A percentile compares a stretch with the other conserved stretches of the same genome.
Evolutionary conservation across 345 rosid genomes (phyloP).

Genomic region (Lumnitzera racemosa): DNA sequence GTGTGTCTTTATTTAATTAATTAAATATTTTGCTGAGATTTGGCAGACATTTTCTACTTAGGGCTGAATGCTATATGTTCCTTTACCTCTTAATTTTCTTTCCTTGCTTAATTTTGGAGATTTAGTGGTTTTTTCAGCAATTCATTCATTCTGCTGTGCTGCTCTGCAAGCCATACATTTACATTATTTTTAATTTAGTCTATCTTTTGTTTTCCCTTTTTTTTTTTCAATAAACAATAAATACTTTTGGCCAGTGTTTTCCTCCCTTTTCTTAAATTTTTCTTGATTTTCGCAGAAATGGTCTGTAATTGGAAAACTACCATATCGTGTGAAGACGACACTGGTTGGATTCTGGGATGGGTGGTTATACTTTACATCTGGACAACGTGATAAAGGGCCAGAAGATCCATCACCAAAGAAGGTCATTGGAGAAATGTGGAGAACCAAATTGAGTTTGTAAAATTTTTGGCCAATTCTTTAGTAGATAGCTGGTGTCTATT

Average conservation of each 20-base stretch:
- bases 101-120: too few relatives aligned
- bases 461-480: slow-evolving; percentile 7
- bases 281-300: slow-evolving; percentile 53
- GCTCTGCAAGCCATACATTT: too few relatives aligned
- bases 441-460: slow-evolving; percentile 67
- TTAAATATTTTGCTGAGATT: too few relatives aligned
- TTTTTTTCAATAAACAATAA: not conserved
- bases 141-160: too few relatives aligned
- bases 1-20: too few relatives aligned
- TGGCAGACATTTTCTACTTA: too few relatives aligned
- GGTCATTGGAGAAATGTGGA: slow-evolving; percentile 85
- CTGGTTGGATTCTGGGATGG: slow-evolving; percentile 85
- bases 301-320: slow-evolving; percentile 82
- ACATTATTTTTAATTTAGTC: too few relatives aligned
- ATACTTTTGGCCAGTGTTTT: not conserved
- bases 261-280: not conserved
- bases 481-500: not conserved
- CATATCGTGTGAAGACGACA: slow-evolving; percentile 89
- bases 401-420: slow-evolving; percentile 76
- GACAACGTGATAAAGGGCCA: slow-evolving; percentile 92
- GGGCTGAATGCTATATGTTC: too few relatives aligned
- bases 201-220: too few relatives aligned
- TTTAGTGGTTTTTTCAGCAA: too few relatives aligned
- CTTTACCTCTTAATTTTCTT: too few relatives aligned
- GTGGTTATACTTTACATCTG: slow-evolving; percentile 83